Base-by-base conservation (phyloP, 495 filamentous ascomycete species). In the Tuber magnatum region DNA sequence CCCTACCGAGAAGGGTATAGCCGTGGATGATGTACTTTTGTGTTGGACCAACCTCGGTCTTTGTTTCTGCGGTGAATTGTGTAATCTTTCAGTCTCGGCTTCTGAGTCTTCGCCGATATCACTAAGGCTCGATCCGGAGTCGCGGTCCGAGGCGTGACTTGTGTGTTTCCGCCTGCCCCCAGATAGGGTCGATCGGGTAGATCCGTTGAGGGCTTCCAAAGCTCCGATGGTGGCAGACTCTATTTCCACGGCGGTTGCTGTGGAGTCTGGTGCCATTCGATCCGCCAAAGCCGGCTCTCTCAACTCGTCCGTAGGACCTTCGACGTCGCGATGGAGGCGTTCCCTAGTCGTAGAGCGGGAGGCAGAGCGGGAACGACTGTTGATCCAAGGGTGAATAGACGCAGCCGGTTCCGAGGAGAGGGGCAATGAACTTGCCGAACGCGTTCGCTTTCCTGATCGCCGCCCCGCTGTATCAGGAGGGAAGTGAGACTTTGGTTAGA, bases 41-140 rank as follows among this genome's bases (percentile, higher is more conserved):
- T 78, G 81, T 40, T 82, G 81, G 7, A 78, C 73, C 43, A 81
- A 72, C 72, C 77, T 75, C 16, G 80, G 80, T 65, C 80, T 80
- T 69, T 82, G 84, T 77, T 94, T 93, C 74, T 92, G 89, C 35
- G 95, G 96, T n/a, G 94, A 94, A 81, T 92, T 90, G 78, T 96
- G 94, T 80, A 98, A 87, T 71, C 96, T 90, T 85, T 98, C 96
- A 12, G 95, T 99, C 85, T 97, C 95, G 41, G 96, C 95, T 84
- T 99, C 95, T n/a, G 95, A 97, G 85, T 98, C 94, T 78, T 97
- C 94, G 81, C 93, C 94, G 73, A 95, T 91, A 76, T 98, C 95
- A 85, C 95, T 99, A 78, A 99, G 87, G 83, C 93, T 96, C 83
- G 81, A 82, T 89, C 92, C 39, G 90, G 80, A 81, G 72, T 79